Conservation (phyloP, 345 rosid genomes). For the Lepidium africanum region DNA sequence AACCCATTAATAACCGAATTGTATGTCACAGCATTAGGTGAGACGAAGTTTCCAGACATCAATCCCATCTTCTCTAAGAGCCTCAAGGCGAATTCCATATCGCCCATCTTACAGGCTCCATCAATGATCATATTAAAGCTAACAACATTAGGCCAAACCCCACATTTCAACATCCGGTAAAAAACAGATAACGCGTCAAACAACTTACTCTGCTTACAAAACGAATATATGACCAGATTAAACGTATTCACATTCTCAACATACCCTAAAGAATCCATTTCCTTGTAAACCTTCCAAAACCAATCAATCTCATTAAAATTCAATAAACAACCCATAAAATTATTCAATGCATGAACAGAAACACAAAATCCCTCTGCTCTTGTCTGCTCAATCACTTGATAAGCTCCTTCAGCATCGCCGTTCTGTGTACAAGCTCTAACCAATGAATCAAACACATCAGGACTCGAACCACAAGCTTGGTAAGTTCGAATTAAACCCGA, state of each 20-base stretch:
- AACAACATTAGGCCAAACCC: constrained; percentile 61
- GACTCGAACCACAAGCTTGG: constrained; percentile 30
- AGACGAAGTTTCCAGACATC: constrained; percentile 36
- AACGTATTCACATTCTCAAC: constrained; percentile 52
- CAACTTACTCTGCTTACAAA: constrained; percentile 42
- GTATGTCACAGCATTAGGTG: constrained; percentile 49
- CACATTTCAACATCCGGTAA: constrained; percentile 54
- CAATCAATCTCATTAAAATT: constrained; percentile 40
- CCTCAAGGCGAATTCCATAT: constrained; percentile 35
- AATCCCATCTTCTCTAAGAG: constrained; percentile 41
- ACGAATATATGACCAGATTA: constrained; percentile 56
- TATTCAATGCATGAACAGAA: constrained; percentile 61
- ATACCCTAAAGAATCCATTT: constrained; percentile 44
- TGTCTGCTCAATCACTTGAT: constrained; percentile 40
- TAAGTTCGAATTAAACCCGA: constrained; percentile 40
- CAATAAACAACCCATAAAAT: constrained; percentile 54
- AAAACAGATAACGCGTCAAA: constrained; percentile 43
- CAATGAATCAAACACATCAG: constrained; percentile 54
- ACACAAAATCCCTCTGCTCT: constrained; percentile 34
- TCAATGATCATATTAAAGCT: constrained; percentile 62
- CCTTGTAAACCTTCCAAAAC: constrained; percentile 51
- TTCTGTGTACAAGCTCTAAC: constrained; percentile 53
- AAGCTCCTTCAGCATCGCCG: constrained; percentile 42
- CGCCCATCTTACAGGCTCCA: constrained; percentile 45
- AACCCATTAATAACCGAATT: constrained; percentile 52